Percentiles rank a stretch among this genome's conserved stretches.
Evolutionary conservation across 75 land plant species (phyloP).

Genomic region (Gnetum montanum): DNA sequence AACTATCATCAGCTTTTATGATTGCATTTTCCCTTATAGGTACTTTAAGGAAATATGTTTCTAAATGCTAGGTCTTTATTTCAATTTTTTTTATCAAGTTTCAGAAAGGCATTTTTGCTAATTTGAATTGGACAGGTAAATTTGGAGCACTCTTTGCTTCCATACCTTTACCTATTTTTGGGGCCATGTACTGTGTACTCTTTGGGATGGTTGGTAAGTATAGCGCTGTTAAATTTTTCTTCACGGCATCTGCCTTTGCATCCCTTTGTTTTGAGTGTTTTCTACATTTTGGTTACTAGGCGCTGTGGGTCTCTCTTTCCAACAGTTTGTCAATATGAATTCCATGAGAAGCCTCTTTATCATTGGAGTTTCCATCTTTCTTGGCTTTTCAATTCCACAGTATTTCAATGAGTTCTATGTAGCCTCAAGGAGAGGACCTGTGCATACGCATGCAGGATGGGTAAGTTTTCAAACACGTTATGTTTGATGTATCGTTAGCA

Average conservation of each 20-base stretch:
- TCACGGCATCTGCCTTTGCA: not conserved
- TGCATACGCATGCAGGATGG: constrained; percentile 48
- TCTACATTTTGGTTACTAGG: constrained; percentile 32
- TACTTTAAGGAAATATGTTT: not conserved
- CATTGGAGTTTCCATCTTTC: constrained; percentile 52
- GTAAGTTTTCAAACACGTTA: constrained; percentile 24
- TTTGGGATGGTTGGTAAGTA: constrained; percentile 88
- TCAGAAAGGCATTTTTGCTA: not conserved
- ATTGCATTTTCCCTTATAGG: constrained; percentile 52
- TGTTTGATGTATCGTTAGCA: not conserved
- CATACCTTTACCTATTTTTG: constrained; percentile 77
- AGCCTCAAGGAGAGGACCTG: constrained; percentile 46
- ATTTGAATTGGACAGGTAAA: constrained; percentile 30
- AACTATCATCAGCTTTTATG: constrained; percentile 51
- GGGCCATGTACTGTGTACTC: constrained; percentile 64
- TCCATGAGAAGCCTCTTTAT: constrained; percentile 63
- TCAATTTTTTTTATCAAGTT: not conserved
- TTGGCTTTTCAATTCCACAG: constrained; percentile 67
- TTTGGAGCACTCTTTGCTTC: constrained; percentile 88
- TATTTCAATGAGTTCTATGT: constrained; percentile 44
- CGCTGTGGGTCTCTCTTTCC: constrained; percentile 52
- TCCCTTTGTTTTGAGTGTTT: not conserved
- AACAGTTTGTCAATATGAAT: constrained; percentile 80
- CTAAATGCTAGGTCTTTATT: not conserved
- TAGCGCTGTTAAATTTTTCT: not conserved